Conservation (phyloP, 164 flowering plant genomes). For the Piper longum region DNA sequence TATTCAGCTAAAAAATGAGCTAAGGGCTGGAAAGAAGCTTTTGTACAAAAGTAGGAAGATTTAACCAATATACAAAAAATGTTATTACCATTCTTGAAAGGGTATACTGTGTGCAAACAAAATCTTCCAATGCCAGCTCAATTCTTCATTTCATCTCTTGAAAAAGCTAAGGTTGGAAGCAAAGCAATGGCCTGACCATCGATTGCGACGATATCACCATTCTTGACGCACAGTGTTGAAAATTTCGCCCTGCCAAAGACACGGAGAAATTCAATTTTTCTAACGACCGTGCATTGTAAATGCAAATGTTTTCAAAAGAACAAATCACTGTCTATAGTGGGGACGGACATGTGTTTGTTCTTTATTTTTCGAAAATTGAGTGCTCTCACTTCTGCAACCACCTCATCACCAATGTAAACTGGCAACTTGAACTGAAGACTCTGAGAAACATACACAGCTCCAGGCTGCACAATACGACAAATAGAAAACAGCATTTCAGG, state of each 20-base stretch:
- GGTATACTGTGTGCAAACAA: no score
- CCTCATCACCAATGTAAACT: conserved; percentile 53
- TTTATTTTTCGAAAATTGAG: conserved; percentile 34
- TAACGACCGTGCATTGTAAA: background rate
- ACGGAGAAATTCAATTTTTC: background rate
- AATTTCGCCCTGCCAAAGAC: conserved; percentile 49
- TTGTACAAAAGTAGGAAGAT: no score
- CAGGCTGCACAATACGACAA: conserved; percentile 38
- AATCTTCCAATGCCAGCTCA: background rate
- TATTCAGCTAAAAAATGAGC: no score
- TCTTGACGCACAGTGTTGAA: conserved; percentile 55
- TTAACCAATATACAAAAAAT: no score
- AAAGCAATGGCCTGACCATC: conserved; percentile 76
- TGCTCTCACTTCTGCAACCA: conserved; percentile 45
- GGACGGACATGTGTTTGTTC: conserved; percentile 44
- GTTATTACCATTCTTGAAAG: no score
- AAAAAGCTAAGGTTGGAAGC: conserved; percentile 37
- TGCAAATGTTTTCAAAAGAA: background rate
- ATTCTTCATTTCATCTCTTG: background rate
- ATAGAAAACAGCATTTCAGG: background rate
- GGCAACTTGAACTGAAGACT: conserved; percentile 56
- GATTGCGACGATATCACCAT: conserved; percentile 31
- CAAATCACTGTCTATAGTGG: background rate
- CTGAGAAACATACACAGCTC: conserved; percentile 75
- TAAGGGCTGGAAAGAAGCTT: no score